Percentiles rank a stretch among this genome's conserved stretches.
Evolutionary conservation across 495 filamentous ascomycete genomes (phyloP).

Genomic region (Xylaria sp.): DNA sequence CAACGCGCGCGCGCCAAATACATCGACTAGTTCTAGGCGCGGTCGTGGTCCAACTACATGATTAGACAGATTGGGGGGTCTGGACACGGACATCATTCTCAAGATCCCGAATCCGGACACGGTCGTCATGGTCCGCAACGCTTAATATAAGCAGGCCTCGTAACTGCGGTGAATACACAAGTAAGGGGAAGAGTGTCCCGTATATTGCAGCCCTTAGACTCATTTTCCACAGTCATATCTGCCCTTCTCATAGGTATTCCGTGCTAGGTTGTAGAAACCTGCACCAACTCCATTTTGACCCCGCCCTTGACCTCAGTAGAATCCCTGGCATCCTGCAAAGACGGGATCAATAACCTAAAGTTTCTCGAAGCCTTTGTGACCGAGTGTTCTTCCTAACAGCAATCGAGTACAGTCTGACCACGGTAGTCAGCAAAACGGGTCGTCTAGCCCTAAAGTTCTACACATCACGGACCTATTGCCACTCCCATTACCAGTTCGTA

Average conservation of each 20-base stretch:
- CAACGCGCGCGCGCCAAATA: conserved; percentile 15
- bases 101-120: conserved; percentile 19
- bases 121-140: conserved; percentile 15
- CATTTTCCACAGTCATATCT: too few species aligned
- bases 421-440: background rate
- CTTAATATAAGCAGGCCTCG: background rate
- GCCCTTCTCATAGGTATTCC: background rate
- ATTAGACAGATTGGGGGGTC: background rate
- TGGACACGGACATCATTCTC: conserved; percentile 13
- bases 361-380: conserved; percentile 17
- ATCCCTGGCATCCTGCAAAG: background rate
- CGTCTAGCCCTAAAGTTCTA: background rate
- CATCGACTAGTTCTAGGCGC: conserved; percentile 18
- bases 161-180: background rate
- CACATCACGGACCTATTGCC: background rate
- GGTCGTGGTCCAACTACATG: conserved; percentile 14
- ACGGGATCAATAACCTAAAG: background rate
- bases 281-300: background rate
- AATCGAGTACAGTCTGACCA: background rate
- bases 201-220: too few species aligned
- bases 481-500: background rate
- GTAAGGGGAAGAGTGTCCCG: background rate
- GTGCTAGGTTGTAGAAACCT: background rate
- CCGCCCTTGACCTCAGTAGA: background rate
- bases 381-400: background rate